Evolutionary conservation across 2,329 filamentous ascomycete species (phyloP).

Genomic region (Colletotrichum chlorophyti): DNA sequence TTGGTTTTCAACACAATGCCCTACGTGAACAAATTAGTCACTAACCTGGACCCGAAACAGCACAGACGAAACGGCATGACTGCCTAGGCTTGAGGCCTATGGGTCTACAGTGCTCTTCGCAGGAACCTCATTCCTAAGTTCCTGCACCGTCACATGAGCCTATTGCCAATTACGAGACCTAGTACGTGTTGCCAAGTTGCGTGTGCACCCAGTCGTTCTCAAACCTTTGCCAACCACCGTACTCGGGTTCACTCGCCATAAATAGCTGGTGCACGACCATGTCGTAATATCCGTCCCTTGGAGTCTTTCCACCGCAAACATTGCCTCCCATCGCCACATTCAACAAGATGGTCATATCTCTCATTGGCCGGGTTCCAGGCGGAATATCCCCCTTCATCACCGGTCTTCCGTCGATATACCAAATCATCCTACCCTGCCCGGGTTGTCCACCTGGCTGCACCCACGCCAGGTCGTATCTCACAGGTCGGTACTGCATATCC

Average conservation of each 20-base stretch:
- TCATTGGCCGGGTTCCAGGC: slow-evolving; percentile 57
- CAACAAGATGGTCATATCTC: slow-evolving; percentile 62
- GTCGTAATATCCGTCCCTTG: slow-evolving; percentile 61
- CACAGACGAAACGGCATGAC: no score
- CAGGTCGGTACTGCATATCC: slow-evolving; percentile 52
- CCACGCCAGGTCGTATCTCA: slow-evolving; percentile 65
- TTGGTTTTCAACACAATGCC: no score
- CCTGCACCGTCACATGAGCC: no score
- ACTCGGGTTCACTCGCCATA: slow-evolving; percentile 56
- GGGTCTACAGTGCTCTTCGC: no score
- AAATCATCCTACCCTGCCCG: slow-evolving; percentile 56
- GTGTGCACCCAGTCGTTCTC: slow-evolving; percentile 54
- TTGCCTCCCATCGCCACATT: slow-evolving; percentile 70
- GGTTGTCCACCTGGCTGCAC: slow-evolving; percentile 51
- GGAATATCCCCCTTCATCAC: slow-evolving; percentile 65
- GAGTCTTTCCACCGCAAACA: slow-evolving; percentile 59
- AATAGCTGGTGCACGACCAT: slow-evolving; percentile 60
- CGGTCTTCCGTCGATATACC: slow-evolving; percentile 64
- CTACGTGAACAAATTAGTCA: no score
- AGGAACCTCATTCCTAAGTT: no score
- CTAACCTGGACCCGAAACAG: no score
- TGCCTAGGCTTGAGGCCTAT: no score
- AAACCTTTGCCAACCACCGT: slow-evolving; percentile 62
- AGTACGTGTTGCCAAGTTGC: slow-evolving; percentile 42
- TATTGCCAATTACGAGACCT: background rate